phyloP scores from a whole-genome alignment of 139 green algal species.

The Chlorokybus atmophyticus region DNA sequence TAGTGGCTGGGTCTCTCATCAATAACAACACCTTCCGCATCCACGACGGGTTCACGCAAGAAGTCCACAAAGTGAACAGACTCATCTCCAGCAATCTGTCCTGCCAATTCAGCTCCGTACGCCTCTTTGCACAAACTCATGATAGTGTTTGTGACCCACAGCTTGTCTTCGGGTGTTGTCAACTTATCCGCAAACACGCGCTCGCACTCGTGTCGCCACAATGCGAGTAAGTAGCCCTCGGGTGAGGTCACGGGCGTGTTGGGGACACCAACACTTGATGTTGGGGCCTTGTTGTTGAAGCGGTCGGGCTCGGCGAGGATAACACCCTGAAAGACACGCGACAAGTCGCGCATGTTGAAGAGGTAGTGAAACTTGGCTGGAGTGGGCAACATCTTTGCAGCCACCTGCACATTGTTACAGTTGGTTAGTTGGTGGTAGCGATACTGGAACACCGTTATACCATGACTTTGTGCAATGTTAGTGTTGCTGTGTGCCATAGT shows the following conservation, averaged over 20 bases:
- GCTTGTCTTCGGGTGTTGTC: slow-evolving; percentile 66
- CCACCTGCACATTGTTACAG: too few relatives aligned
- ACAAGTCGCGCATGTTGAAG: slow-evolving; percentile 92
- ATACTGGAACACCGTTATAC: too few relatives aligned
- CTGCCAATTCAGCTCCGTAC: slow-evolving; percentile 44
- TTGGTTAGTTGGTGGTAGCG: too few relatives aligned
- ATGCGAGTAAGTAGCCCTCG: slow-evolving; percentile 69
- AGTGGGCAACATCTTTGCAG: slow-evolving; percentile 78
- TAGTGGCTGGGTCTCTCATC: slow-evolving; percentile 67
- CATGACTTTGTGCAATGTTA: too few relatives aligned
- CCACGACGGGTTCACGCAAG: slow-evolving; percentile 61
- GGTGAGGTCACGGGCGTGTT: slow-evolving; percentile 37
- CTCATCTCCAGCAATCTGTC: slow-evolving; percentile 62
- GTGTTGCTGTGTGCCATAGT: too few relatives aligned
- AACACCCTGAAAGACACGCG: slow-evolving; percentile 78
- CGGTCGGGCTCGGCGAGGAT: slow-evolving; percentile 54
- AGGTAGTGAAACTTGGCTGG: slow-evolving; percentile 92
- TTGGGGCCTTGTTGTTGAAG: slow-evolving; percentile 27
- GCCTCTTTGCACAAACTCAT: slow-evolving; percentile 46
- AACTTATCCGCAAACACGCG: slow-evolving; percentile 88
- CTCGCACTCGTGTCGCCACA: slow-evolving; percentile 85
- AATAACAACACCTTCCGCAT: slow-evolving; percentile 63
- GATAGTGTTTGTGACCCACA: slow-evolving; percentile 58
- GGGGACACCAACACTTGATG: too few relatives aligned
- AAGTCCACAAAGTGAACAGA: slow-evolving; percentile 88